Percentiles rank a stretch among this genome's conserved stretches.
Conservation (phyloP, 345 rosid genomes). For the Schrenkiella parvula region DNA sequence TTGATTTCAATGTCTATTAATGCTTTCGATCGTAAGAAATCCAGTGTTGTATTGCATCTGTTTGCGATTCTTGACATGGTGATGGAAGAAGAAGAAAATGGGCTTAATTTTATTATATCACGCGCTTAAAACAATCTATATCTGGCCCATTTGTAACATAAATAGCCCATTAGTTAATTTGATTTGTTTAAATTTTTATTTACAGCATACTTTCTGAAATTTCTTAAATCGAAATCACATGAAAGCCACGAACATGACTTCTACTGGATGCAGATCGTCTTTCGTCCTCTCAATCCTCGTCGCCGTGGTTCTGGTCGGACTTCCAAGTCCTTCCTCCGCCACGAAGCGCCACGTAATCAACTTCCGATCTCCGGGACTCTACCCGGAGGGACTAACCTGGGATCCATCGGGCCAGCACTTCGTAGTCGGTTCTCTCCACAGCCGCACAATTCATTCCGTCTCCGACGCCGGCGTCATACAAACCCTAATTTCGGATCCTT, state of each 20-base stretch:
- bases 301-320: slow-evolving; percentile 1
- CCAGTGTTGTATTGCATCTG: no score
- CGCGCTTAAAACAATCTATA: no score
- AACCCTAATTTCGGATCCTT: slow-evolving; percentile 49
- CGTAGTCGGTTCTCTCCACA: slow-evolving; percentile 65
- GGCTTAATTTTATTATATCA: not conserved
- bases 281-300: not conserved
- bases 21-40: not conserved
- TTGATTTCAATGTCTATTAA: no score
- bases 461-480: slow-evolving; percentile 78
- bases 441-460: slow-evolving; percentile 58
- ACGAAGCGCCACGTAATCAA: slow-evolving; percentile 47
- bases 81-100: not conserved
- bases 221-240: not conserved
- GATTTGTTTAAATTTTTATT: no score
- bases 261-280: not conserved
- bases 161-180: not conserved
- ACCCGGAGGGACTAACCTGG: slow-evolving; percentile 72
- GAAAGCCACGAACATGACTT: slow-evolving; percentile 26
- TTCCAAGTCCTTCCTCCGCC: slow-evolving; percentile 29
- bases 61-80: not conserved
- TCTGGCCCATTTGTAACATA: not conserved
- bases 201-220: not conserved
- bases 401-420: slow-evolving; percentile 73
- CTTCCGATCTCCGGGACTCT: slow-evolving; percentile 65